These are phyloP conservation scores for Helminthosporium solani DNA, from an alignment of 2,329 filamentous ascomycete genomes.

Conservation along the genomic window DNA sequence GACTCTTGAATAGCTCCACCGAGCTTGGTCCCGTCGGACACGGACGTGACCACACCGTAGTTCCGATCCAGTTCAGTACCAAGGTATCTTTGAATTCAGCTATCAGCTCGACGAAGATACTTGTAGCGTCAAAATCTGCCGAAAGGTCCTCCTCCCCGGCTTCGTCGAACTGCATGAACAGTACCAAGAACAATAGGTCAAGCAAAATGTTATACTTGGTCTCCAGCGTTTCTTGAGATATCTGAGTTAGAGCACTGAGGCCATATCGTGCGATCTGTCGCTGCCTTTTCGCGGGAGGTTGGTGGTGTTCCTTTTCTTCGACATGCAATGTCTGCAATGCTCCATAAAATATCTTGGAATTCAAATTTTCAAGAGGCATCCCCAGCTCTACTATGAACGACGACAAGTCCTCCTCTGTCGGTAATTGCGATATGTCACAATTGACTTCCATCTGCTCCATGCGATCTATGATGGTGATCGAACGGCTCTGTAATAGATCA, in stretches of 20 bases:
- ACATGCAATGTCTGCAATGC: constrained; percentile 53
- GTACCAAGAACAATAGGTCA: constrained; percentile 77
- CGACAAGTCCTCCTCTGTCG: constrained; percentile 71
- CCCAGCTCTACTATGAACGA: constrained; percentile 59
- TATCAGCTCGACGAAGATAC: constrained; percentile 67
- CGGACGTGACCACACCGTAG: constrained; percentile 36
- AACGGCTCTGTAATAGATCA: constrained; percentile 73
- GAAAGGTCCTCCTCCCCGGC: constrained; percentile 51
- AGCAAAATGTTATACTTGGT: constrained; percentile 73
- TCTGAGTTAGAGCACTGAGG: constrained; percentile 69
- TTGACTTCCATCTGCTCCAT: constrained; percentile 78
- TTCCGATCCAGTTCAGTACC: constrained; percentile 38
- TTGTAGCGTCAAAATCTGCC: constrained; percentile 60
- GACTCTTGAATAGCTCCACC: constrained; percentile 21
- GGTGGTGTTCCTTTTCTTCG: constrained; percentile 42
- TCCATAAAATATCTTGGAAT: constrained; percentile 54
- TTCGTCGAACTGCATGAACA: constrained; percentile 79
- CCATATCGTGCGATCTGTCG: constrained; percentile 70
- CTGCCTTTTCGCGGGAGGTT: constrained; percentile 33
- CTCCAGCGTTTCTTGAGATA: constrained; percentile 75
- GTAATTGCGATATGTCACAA: constrained; percentile 73
- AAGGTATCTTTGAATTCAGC: constrained; percentile 38
- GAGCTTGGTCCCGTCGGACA: constrained; percentile 31
- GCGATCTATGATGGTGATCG: constrained; percentile 59
- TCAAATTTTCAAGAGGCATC: constrained; percentile 47